These are phyloP conservation scores for Peronosclerospora sorghi DNA, from an alignment of 352 stramenopile species.

Conservation along the genomic window DNA sequence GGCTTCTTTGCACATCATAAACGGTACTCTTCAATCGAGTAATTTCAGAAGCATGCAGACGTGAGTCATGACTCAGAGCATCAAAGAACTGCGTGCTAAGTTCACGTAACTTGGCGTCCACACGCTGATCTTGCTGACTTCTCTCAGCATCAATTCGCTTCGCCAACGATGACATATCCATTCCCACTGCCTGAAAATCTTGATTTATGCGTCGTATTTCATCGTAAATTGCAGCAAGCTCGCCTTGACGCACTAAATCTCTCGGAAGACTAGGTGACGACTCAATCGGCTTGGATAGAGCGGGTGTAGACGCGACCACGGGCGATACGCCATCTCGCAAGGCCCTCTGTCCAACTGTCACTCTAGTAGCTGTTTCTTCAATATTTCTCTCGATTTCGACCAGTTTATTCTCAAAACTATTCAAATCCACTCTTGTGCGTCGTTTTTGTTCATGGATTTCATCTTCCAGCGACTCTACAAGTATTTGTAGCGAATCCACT, in stretches of 20 bases:
- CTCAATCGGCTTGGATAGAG: too few relatives aligned
- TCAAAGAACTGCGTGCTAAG: constrained; percentile 32
- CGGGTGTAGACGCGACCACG: too few relatives aligned
- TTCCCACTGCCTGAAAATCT: constrained; percentile 16
- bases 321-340: too few relatives aligned
- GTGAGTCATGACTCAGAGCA: constrained; percentile 29
- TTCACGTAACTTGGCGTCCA: constrained; percentile 22
- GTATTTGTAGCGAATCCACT: constrained; percentile 5
- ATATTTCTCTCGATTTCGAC: constrained; percentile 8
- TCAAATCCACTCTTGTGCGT: constrained; percentile 9
- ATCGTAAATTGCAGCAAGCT: constrained; percentile 12
- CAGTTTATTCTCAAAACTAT: constrained; percentile 12
- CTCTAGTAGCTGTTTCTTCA: constrained; percentile 3
- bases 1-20: constrained; percentile 32
- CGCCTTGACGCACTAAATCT: constrained; percentile 11
- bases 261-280: background rate
- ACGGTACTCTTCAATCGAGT: too few relatives aligned
- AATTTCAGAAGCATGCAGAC: too few relatives aligned
- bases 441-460: constrained; percentile 9
- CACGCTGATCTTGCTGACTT: constrained; percentile 18
- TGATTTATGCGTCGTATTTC: too few relatives aligned
- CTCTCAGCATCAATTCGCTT: constrained; percentile 12
- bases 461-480: constrained; percentile 6
- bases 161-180: constrained; percentile 27
- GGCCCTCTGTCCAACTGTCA: too few relatives aligned